These are phyloP conservation scores for Colletotrichum costaricense DNA, from an alignment of 2,329 filamentous ascomycete genomes.

Conservation along the genomic window DNA sequence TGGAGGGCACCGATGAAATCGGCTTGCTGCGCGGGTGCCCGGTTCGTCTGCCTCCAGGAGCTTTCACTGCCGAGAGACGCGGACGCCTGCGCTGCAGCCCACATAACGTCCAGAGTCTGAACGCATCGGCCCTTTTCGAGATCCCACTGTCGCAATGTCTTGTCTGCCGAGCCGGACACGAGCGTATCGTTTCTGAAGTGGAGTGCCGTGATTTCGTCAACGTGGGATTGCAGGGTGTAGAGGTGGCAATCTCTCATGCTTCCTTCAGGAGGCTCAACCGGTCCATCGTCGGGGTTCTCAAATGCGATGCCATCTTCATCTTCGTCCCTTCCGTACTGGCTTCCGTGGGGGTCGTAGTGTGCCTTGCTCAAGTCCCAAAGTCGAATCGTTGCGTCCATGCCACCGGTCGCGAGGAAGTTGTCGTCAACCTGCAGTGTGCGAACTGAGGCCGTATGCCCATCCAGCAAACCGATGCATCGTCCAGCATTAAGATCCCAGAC, in stretches of 20 bases:
- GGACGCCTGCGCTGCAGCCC: slow-evolving; percentile 93
- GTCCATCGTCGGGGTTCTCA: slow-evolving; percentile 75
- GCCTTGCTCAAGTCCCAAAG: slow-evolving; percentile 95
- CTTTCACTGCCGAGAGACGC: slow-evolving; percentile 72
- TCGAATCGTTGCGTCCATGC: slow-evolving; percentile 92
- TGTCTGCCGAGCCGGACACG: slow-evolving; percentile 96
- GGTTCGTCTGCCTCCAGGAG: slow-evolving; percentile 79
- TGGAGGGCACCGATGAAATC: slow-evolving; percentile 96
- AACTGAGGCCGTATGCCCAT: slow-evolving; percentile 95
- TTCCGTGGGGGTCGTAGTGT: slow-evolving; percentile 79
- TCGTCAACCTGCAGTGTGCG: slow-evolving; percentile 93
- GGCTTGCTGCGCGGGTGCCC: slow-evolving; percentile 74
- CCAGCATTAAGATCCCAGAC: slow-evolving; percentile 98
- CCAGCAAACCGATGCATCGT: slow-evolving; percentile 88
- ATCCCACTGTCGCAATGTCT: slow-evolving; percentile 98
- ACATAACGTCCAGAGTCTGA: slow-evolving; percentile 96
- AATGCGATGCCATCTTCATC: slow-evolving; percentile 77
- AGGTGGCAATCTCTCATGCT: slow-evolving; percentile 91
- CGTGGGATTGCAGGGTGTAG: slow-evolving; percentile 89
- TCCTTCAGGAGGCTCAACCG: slow-evolving; percentile 77
- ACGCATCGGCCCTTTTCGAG: slow-evolving; percentile 96
- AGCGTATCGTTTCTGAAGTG: slow-evolving; percentile 91
- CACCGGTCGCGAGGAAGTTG: slow-evolving; percentile 94
- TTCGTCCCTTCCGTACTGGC: slow-evolving; percentile 67
- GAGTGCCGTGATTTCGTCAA: slow-evolving; percentile 93